Base-by-base conservation (phyloP, 345 rosid genomes). In the Eucalyptus tenuipes region DNA sequence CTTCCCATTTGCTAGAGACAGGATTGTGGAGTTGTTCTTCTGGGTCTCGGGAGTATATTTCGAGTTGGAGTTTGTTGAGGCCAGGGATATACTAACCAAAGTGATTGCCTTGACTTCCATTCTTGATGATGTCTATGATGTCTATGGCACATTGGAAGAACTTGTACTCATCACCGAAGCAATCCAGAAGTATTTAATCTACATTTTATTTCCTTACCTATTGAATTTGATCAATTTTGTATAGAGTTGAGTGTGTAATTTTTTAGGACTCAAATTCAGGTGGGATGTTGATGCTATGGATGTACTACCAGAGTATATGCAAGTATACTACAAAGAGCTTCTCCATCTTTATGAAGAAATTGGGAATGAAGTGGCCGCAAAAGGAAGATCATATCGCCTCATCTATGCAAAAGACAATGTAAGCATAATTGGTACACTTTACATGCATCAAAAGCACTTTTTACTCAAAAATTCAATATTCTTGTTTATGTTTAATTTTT, bases 71-170 rank as follows among this genome's bases (percentile, higher is more conserved):
- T 68, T 68, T 8, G 42, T 33, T 4, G 31, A 88, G 13, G 91
- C 87, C 5, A 90, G 94, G 47, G 88, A 22, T 13, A 33, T 93
- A 5, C 11, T 87, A 2, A 88, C 92, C 85, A 91, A 90, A 91
- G 91, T 89, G 4, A 88, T 59, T 13, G 91, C 89, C 29, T 49
- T 89, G 84, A 7, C 86, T 13, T 89, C 93, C 6, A 55, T 92
- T 48, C 52, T 93, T 0, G 93, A 93, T 85, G 94, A 91, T 68
- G 42, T 84, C n/a, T 92, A 90, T 42, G 92, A 93, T 59, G 90
- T 47, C 4, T 90, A 91, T 66, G 94, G 89, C 6, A 92, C 93
- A 25, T 33, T 64, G 50, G 92, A 93, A 49, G 94, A 93, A 68
- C 89, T 92, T 52, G 85, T 79, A 29, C 87, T 86, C 48, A 88